These are phyloP conservation scores for Saccharomyces pastorianus DNA, from an alignment of 1,139 yeast species.

Conservation along the genomic window DNA sequence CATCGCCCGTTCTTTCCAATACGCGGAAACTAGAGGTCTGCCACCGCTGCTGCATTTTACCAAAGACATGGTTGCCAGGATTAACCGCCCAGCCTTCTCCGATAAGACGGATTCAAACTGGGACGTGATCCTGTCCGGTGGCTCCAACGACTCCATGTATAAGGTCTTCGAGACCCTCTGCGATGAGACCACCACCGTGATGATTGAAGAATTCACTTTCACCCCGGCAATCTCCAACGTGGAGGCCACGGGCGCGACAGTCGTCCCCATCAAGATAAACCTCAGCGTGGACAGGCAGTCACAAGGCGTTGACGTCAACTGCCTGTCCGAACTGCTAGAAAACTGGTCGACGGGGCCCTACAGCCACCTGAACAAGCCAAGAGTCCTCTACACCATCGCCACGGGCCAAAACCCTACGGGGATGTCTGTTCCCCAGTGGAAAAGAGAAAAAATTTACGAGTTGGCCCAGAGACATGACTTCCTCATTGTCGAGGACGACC, in stretches of 20 bases:
- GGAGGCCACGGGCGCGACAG: slow-evolving; percentile 39
- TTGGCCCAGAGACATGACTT: slow-evolving; percentile 67
- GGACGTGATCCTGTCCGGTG: slow-evolving; percentile 48
- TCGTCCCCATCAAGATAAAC: slow-evolving; percentile 45
- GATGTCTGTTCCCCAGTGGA: slow-evolving; percentile 53
- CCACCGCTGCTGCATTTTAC: slow-evolving; percentile 39
- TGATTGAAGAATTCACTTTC: slow-evolving; percentile 60
- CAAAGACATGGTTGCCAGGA: slow-evolving; percentile 35
- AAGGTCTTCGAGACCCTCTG: slow-evolving; percentile 50
- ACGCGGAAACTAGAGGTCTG: slow-evolving; percentile 39
- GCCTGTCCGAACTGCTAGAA: slow-evolving; percentile 46
- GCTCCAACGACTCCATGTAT: slow-evolving; percentile 63
- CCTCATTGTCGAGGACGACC: slow-evolving; percentile 81
- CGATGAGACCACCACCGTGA: slow-evolving; percentile 46
- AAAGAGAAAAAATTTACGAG: slow-evolving; percentile 56
- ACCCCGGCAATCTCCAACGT: slow-evolving; percentile 45
- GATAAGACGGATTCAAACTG: slow-evolving; percentile 31
- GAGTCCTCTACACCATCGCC: slow-evolving; percentile 59
- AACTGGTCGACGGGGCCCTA: slow-evolving; percentile 48
- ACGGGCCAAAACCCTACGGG: slow-evolving; percentile 95
- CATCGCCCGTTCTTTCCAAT: slow-evolving; percentile 46
- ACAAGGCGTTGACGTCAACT: slow-evolving; percentile 45
- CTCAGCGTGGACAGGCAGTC: slow-evolving; percentile 29
- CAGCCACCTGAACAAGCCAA: slow-evolving; percentile 43
- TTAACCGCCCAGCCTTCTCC: slow-evolving; percentile 43